Evolutionary conservation across 352 stramenopile species (phyloP).

Genomic region (Globisporangium nagaii): DNA sequence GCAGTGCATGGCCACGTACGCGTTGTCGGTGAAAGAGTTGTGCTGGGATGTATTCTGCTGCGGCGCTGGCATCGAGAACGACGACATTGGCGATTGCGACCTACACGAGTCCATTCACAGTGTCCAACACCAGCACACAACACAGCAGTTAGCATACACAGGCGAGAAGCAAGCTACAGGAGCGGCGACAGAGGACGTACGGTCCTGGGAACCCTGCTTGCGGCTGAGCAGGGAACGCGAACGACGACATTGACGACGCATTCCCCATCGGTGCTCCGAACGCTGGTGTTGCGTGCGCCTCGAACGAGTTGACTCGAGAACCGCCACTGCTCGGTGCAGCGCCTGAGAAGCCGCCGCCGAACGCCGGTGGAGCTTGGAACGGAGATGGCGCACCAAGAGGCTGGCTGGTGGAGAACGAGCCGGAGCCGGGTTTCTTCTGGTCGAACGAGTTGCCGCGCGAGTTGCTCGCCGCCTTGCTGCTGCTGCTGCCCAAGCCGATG

Average conservation of each 20-base stretch:
- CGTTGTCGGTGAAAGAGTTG: constrained; percentile 33
- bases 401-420: constrained; percentile 6
- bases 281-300: constrained; percentile 8
- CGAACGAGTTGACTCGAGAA: constrained; percentile 40
- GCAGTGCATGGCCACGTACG: constrained; percentile 21
- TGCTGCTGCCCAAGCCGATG: constrained; percentile 36
- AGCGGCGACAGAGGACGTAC: constrained; percentile 2
- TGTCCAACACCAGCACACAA: neutral
- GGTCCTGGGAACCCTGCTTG: constrained; percentile 4
- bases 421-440: constrained; percentile 17
- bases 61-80: constrained; percentile 30
- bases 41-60: constrained; percentile 23
- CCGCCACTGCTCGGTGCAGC: constrained; percentile 4
- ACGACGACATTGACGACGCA: constrained; percentile 9
- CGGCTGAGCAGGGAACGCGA: constrained; percentile 4
- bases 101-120: constrained; percentile 4
- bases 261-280: constrained; percentile 9
- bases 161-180: no score
- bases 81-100: constrained; percentile 23
- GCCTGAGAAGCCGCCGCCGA: constrained; percentile 10
- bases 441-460: constrained; percentile 28
- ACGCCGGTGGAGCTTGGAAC: constrained; percentile 8
- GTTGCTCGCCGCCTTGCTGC: constrained; percentile 14
- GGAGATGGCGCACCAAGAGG: neutral
- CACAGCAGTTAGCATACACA: no score